Evolutionary conservation across 139 green algal species (phyloP).

Genomic region (Zygnema circumcarinatum): DNA sequence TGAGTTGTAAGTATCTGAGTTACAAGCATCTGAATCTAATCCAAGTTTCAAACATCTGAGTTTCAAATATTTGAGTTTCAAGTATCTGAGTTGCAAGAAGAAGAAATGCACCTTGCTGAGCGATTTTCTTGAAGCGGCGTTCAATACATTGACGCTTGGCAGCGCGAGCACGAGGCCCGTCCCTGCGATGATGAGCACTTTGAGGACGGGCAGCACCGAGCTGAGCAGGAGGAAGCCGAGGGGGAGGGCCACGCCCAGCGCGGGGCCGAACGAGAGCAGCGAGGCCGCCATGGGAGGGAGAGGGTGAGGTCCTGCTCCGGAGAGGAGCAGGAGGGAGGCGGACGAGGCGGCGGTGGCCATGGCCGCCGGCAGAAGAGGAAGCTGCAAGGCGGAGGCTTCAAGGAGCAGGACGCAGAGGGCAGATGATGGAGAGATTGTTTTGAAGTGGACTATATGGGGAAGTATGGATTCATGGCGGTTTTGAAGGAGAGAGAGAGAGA

Average conservation of each 20-base stretch:
- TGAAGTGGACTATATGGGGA: too few relatives aligned
- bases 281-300: neutral
- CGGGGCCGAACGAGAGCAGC: neutral
- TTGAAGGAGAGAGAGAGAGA: neutral
- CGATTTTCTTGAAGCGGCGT: constrained; percentile 8
- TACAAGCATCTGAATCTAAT: too few relatives aligned
- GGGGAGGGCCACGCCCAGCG: neutral
- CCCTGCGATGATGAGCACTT: constrained; percentile 42
- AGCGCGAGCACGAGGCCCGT: constrained; percentile 30
- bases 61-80: too few relatives aligned
- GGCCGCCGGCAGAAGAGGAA: too few relatives aligned
- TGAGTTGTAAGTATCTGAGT: too few relatives aligned
- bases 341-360: neutral
- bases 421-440: too few relatives aligned
- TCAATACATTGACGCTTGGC: constrained; percentile 22
- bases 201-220: constrained; percentile 42
- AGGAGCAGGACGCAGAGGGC: too few relatives aligned
- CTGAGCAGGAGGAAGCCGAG: constrained; percentile 35
- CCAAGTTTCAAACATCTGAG: too few relatives aligned
- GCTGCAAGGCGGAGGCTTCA: too few relatives aligned
- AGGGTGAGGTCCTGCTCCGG: neutral
- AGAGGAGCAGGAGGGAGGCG: neutral
- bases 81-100: too few relatives aligned
- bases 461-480: neutral
- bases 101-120: constrained; percentile 42